These are phyloP conservation scores for Pharnaceum exiguum DNA, from an alignment of 148 eudicot genomes.

Conservation along the genomic window DNA sequence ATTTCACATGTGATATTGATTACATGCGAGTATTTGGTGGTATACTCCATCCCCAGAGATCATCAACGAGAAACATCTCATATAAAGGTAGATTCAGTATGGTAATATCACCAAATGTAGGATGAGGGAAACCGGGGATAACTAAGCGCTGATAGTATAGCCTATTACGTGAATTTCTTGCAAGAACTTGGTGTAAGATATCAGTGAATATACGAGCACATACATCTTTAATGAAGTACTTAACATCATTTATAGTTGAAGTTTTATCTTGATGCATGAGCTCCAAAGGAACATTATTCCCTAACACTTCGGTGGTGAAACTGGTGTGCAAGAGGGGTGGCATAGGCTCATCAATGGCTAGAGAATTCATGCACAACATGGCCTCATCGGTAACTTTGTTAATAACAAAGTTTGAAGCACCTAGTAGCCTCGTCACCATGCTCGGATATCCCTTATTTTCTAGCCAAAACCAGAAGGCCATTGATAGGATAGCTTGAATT, in stretches of 20 bases:
- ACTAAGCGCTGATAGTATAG: not conserved
- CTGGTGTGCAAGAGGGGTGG: not conserved
- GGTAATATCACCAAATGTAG: constrained; percentile 8
- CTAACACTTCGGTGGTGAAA: not conserved
- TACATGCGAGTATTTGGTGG: no score
- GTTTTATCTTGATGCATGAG: constrained; percentile 12
- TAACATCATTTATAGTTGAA: constrained; percentile 8
- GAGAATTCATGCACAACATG: constrained; percentile 17
- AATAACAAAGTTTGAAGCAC: constrained; percentile 1
- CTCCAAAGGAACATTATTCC: constrained; percentile 3
- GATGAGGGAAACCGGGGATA: constrained; percentile 22
- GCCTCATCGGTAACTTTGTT: constrained; percentile 13
- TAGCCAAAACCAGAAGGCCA: constrained; percentile 27
- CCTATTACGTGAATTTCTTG: not conserved
- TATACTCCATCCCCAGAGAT: constrained; percentile 14
- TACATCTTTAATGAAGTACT: constrained; percentile 6
- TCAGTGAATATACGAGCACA: constrained; percentile 19
- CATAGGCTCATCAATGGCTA: constrained; percentile 4
- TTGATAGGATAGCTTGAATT: not conserved
- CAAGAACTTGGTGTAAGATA: constrained; percentile 1
- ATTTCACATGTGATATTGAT: no score
- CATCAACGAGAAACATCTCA: not conserved
- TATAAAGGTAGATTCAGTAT: constrained; percentile 2
- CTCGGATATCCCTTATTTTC: constrained; percentile 8
- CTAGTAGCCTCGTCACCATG: constrained; percentile 2